Base-by-base conservation (phyloP, 148 eudicot species). In the Nepenthes mirabilis region DNA sequence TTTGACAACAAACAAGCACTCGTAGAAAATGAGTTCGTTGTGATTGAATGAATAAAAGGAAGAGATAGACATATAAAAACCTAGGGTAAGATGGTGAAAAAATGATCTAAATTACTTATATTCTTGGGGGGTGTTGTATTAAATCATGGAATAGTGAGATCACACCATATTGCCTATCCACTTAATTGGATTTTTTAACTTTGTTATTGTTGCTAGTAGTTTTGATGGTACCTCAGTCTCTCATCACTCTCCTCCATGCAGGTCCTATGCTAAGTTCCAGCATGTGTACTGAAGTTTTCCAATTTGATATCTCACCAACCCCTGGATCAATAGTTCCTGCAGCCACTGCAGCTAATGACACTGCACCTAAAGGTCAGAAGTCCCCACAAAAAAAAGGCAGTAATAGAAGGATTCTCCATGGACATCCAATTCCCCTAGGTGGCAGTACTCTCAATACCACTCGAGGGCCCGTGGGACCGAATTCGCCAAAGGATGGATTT, bases 271-370 rank as follows among this genome's bases (percentile, higher is more conserved):
- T 93, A 67, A 84, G 87, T 68, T 83, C 98, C n/a, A 91, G 95
- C 70, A 83, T 88, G 91, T 93, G 96, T 70, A 86, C 95, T 36
- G 98, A 93, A 82, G 96, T 93, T 13, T 91, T 93, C 77, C 96
- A 93, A 64, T 93, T 93, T 71, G 95, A 88, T 13, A 74, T 80
- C 59, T 86, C 95, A 8, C 80, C 88, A 11, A 68, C 77, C 14
- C 78, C 91, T 5, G 97, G 97, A 74, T 80, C 94, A 65, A 83
- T 91, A 64, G 71, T 77, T 66, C 85, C 94, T 11, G 88, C 87
- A 23, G 55, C 86, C 50, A 57, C 87, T 13, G 8, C 36, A 55
- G 58, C 75, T 5, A 51, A 66, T 49, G 86, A 86, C 36, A 61
- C 76, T 11, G 66, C 94, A 56, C 59, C 82, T 7, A 65, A 74